Conservation (phyloP, 768 basidiomycete species). For the Kwoniella sp. region DNA sequence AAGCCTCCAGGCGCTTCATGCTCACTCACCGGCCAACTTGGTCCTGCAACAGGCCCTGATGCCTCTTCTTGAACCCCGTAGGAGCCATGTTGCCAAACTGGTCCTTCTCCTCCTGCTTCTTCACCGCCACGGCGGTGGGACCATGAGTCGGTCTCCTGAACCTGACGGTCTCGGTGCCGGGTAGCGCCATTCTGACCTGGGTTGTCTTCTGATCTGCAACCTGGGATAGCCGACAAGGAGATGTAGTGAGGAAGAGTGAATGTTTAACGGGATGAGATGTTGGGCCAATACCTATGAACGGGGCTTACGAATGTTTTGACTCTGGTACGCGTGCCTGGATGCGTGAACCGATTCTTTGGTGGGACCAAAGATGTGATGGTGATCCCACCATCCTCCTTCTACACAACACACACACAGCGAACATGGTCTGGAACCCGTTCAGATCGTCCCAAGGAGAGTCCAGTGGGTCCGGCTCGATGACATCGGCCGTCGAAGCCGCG, state of each 20-base stretch:
- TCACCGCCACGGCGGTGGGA: constrained; percentile 33
- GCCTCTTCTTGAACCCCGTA: constrained; percentile 43
- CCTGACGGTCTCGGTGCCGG: constrained; percentile 46
- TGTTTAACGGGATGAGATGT: too few relatives aligned
- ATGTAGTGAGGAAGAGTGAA: too few relatives aligned
- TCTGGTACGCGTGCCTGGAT: neutral
- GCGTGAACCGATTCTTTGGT: neutral
- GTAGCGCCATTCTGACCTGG: constrained; percentile 31
- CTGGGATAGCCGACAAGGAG: too few relatives aligned
- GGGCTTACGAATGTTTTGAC: too few relatives aligned
- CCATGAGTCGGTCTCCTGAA: constrained; percentile 44
- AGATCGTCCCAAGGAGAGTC: too few relatives aligned
- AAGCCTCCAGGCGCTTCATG: too few relatives aligned
- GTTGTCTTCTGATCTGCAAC: neutral
- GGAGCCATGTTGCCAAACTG: constrained; percentile 37
- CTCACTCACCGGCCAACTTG: constrained; percentile 37
- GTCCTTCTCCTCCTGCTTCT: constrained; percentile 28
- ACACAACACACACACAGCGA: too few relatives aligned
- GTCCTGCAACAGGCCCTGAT: constrained; percentile 49
- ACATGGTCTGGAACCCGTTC: too few relatives aligned
- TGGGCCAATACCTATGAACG: too few relatives aligned
- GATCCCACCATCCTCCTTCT: neutral
- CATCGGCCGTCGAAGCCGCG: too few relatives aligned
- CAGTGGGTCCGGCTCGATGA: too few relatives aligned
- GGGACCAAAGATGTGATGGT: neutral